These are phyloP conservation scores for Mycena haematopus DNA, from an alignment of 768 basidiomycete genomes.

Conservation along the genomic window DNA sequence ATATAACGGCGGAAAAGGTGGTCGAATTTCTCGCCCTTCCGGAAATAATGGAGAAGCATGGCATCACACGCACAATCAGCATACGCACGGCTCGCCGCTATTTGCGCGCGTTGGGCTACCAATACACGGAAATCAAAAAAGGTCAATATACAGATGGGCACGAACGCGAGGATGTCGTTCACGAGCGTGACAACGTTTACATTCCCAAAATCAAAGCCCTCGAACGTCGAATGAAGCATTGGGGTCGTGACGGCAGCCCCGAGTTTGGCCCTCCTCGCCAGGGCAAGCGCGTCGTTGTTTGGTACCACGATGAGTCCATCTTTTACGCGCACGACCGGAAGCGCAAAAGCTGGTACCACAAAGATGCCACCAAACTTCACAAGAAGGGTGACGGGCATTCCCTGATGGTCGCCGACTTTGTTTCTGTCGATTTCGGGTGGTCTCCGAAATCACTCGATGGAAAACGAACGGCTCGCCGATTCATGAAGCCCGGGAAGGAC, in stretches of 20 bases:
- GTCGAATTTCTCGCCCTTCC: neutral
- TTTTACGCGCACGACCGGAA: no score
- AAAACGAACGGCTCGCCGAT: neutral
- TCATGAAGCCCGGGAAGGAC: slow-evolving; percentile 2
- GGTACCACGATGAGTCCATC: neutral
- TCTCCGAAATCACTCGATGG: neutral
- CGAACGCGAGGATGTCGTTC: neutral
- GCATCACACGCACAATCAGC: neutral
- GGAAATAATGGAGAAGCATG: neutral
- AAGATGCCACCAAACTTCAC: no score
- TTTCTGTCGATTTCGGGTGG: slow-evolving; percentile 13
- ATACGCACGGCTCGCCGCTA: neutral
- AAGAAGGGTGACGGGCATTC: no score
- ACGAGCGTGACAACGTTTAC: neutral
- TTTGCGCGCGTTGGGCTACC: neutral
- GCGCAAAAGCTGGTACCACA: no score
- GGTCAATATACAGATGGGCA: neutral
- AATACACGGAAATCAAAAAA: neutral
- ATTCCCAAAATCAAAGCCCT: neutral
- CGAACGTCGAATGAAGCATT: neutral
- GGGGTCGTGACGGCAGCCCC: neutral
- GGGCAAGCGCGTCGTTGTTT: neutral
- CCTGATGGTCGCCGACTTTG: slow-evolving; percentile 7
- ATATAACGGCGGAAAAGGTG: neutral
- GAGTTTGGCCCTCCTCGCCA: neutral